phyloP scores from a whole-genome alignment of 768 basidiomycete species.

The Clitopilus passeckerianus region DNA sequence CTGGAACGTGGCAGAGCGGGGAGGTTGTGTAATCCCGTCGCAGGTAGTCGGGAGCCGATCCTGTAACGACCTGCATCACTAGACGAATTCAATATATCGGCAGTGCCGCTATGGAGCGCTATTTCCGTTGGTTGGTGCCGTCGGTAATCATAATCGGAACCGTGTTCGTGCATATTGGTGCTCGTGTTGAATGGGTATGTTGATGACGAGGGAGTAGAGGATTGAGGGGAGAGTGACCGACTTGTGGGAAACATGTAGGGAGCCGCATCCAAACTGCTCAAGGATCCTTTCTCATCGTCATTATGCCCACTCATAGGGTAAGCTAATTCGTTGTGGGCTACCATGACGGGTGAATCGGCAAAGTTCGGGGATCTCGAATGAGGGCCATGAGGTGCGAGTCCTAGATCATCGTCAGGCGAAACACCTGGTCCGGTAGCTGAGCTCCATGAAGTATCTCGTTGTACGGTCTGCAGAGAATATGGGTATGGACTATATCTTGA shows the following conservation, averaged over 20 bases:
- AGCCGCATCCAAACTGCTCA: conserved; percentile 46
- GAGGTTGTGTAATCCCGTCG: conserved; percentile 20
- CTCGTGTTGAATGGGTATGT: conserved; percentile 52
- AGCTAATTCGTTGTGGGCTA: conserved; percentile 29
- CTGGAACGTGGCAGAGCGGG: conserved; percentile 45
- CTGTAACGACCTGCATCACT: conserved; percentile 60
- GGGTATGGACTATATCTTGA: conserved; percentile 51
- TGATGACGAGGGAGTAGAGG: conserved; percentile 54
- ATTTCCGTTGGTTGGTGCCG: conserved; percentile 41
- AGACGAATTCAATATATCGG: conserved; percentile 53
- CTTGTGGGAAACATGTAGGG: conserved; percentile 61
- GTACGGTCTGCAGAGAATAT: conserved; percentile 27
- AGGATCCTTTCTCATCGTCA: conserved; percentile 54
- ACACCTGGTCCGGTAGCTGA: conserved; percentile 23
- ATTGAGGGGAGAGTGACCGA: conserved; percentile 68
- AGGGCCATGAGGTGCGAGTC: conserved; percentile 32
- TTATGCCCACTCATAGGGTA: conserved; percentile 19
- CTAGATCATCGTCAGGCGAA: conserved; percentile 37
- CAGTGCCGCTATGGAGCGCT: conserved; percentile 68
- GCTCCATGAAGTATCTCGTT: conserved; percentile 37
- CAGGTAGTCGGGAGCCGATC: conserved; percentile 22
- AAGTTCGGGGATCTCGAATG: conserved; percentile 51
- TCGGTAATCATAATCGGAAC: background rate
- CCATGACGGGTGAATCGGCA: conserved; percentile 52
- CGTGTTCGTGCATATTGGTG: background rate